Evolutionary conservation across 176 grass and related monocot species (phyloP).

Genomic region (Avena insularis): DNA sequence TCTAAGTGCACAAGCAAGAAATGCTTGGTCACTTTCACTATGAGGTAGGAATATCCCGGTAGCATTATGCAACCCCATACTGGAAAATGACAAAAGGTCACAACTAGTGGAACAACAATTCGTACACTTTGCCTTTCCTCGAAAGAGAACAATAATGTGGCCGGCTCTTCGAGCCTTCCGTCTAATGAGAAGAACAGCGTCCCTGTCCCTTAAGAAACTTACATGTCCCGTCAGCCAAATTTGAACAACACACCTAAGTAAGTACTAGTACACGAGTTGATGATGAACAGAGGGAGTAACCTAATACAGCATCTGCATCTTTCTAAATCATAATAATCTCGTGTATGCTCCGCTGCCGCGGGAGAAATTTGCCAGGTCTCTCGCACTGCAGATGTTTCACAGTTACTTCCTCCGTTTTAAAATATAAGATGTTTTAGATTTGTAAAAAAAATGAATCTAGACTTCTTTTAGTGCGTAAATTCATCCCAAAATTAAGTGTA

Average conservation of each 20-base stretch:
- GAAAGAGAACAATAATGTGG: neutral
- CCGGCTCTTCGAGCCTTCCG: neutral
- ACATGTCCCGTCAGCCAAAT: neutral
- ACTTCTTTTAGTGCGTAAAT: no score
- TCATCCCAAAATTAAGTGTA: no score
- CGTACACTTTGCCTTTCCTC: neutral
- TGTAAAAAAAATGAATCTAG: no score
- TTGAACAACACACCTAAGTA: no score
- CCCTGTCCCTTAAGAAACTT: no score
- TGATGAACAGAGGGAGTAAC: neutral
- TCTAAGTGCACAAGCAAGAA: conserved; percentile 1
- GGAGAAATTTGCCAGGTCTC: no score
- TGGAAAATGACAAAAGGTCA: neutral
- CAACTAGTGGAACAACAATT: neutral
- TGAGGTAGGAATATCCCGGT: conserved; percentile 2
- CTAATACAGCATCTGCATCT: neutral
- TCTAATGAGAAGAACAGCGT: neutral
- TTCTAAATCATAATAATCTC: no score
- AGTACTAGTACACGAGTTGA: neutral
- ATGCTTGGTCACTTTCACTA: conserved; percentile 4
- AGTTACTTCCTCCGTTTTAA: no score
- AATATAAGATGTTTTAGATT: no score
- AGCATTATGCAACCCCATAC: neutral
- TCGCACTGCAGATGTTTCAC: no score
- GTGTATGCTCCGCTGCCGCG: no score